Evolutionary conservation across 2,329 filamentous ascomycete genomes (phyloP).

Genomic region (Sarocladiaceae sp.): DNA sequence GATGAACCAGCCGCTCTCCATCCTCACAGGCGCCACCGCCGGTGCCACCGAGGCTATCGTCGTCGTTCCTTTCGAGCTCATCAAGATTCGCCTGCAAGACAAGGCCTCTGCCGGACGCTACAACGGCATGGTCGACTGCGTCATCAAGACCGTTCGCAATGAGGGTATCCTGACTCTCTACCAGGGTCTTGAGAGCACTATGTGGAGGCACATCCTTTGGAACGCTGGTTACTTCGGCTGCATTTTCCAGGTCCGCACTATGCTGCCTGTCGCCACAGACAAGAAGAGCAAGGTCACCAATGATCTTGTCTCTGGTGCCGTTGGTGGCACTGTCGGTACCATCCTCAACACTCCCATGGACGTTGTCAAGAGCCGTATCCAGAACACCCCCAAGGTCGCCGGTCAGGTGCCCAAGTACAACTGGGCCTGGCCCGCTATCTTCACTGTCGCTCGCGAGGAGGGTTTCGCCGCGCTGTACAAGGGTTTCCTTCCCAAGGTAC

Average conservation of each 20-base stretch:
- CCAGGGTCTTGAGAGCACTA: constrained; percentile 92
- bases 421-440: constrained; percentile 90
- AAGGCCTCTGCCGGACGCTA: constrained; percentile 88
- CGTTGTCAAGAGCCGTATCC: constrained; percentile 96
- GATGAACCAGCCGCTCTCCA: constrained; percentile 87
- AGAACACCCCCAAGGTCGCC: constrained; percentile 83
- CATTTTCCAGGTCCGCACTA: constrained; percentile 90
- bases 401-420: constrained; percentile 91
- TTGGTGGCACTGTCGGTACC: constrained; percentile 87
- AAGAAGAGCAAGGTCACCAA: constrained; percentile 81
- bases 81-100: constrained; percentile 98
- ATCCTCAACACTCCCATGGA: constrained; percentile 94
- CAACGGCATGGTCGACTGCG: constrained; percentile 74
- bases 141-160: constrained; percentile 74
- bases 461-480: constrained; percentile 92
- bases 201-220: constrained; percentile 91
- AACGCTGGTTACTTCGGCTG: constrained; percentile 97
- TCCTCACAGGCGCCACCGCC: constrained; percentile 90
- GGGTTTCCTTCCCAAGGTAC: constrained; percentile 96
- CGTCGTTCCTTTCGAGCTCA: constrained; percentile 94
- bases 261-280: constrained; percentile 76
- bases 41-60: constrained; percentile 96
- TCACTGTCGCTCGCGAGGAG: constrained; percentile 87
- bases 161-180: constrained; percentile 89
- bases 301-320: constrained; percentile 78